Base-by-base conservation (phyloP, 345 rosid genomes). In the Euclidium syriacum region DNA sequence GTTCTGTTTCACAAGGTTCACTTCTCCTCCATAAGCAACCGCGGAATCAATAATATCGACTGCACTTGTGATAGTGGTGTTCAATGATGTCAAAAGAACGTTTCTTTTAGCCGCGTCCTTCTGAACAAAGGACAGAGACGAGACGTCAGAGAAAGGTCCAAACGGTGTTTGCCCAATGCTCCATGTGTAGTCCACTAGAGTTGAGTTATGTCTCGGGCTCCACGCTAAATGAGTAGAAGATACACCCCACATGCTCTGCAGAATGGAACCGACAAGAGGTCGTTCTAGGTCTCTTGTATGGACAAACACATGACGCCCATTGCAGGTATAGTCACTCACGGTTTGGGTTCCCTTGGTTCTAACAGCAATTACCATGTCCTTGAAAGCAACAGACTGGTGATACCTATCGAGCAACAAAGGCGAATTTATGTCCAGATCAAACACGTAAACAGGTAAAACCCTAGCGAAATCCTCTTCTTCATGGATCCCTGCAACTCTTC, bases 211-310 rank as follows among this genome's bases (percentile, higher is more conserved):
- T 23, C 79, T 76, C 2, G 96, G 77, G 54, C 97, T 94, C 99
- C 99, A 94, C 4, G 65, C 71, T 72, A 90, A 51, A 75, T 94
- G 99, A 19, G 97, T 94, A 0, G 99, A 88, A 1, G 99, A 84
- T 17, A 90, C 95, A 52, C 99, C 99, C 99, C 99, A 94, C 97
- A 94, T 90, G 25, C 99, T 94, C 77, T 94, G 99, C 7, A 94
- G 78, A 54, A 94, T 83, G 0, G 96, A 94, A 68, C 99, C 97
- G 6, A 90, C 92, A 17, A 94, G 68, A 0, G 99, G 86, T 57
- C 96, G 80, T 62, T 86, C 95, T 11, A 94, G 82, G 39, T 90
- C 90, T 75, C 96, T 81, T 0, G 92, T 81, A 56, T 78, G 96
- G 0, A 84, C 81, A 75, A 94, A 90, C 23, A 87, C 92, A 77